Evolutionary conservation across 331 rosid species (phyloP).

Genomic region (Telfairia occidentalis): DNA sequence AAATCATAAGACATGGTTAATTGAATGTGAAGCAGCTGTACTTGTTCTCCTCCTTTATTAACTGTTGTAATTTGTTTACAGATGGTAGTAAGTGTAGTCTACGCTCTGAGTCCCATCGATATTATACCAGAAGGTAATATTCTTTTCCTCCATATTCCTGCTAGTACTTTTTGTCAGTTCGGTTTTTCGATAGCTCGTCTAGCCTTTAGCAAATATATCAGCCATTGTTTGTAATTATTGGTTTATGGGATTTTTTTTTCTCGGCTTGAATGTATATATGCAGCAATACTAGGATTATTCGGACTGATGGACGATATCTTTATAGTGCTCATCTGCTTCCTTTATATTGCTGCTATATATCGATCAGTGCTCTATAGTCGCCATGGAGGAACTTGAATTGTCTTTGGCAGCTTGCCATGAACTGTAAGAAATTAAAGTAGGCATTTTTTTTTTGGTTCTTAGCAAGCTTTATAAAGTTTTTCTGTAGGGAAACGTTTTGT

Average conservation of each 20-base stretch:
- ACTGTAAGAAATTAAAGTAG: neutral
- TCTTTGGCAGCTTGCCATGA: neutral
- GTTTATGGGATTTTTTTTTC: neutral
- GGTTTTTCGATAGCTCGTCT: neutral
- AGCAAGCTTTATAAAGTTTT: neutral
- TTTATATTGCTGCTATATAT: slow-evolving; percentile 67
- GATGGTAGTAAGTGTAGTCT: slow-evolving; percentile 46
- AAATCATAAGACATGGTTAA: neutral
- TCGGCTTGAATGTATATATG: slow-evolving; percentile 2
- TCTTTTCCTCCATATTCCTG: neutral
- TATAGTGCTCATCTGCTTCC: slow-evolving; percentile 52
- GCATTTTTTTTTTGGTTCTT: neutral
- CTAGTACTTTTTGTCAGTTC: neutral
- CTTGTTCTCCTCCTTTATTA: neutral
- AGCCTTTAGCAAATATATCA: neutral
- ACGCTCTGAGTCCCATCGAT: slow-evolving; percentile 74
- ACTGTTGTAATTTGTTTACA: slow-evolving; percentile 20
- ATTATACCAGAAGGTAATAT: slow-evolving; percentile 78
- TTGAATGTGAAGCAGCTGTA: neutral
- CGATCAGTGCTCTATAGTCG: slow-evolving; percentile 64
- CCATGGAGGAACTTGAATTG: slow-evolving; percentile 50
- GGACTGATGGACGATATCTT: slow-evolving; percentile 76
- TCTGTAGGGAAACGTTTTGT: neutral
- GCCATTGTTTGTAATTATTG: neutral
- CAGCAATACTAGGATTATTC: slow-evolving; percentile 67